Evolutionary conservation across 768 basidiomycete genomes (phyloP).

Genomic region (Panaeolus papilionaceus): DNA sequence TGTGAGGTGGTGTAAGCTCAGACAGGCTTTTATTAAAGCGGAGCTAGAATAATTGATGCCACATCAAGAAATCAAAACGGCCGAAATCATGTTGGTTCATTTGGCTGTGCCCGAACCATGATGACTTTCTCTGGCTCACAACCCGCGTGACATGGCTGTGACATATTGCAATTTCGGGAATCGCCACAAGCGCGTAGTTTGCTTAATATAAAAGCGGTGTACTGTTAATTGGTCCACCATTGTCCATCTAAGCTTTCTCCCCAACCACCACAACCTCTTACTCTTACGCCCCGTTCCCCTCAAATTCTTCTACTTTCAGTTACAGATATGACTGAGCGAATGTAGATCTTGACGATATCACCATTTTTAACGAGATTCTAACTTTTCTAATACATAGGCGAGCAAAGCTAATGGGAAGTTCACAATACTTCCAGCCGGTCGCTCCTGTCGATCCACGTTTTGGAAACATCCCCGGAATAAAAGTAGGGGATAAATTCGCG

Average conservation of each 20-base stretch:
- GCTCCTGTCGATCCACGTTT: conserved; percentile 29
- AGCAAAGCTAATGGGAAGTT: conserved; percentile 27
- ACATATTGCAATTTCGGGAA: background rate
- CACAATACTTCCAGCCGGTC: conserved; percentile 27
- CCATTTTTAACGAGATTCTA: background rate
- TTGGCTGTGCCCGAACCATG: background rate
- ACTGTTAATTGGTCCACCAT: background rate
- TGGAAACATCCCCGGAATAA: conserved; percentile 28
- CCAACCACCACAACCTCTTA: background rate
- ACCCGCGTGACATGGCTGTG: background rate
- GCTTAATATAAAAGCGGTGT: background rate
- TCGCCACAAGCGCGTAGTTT: background rate
- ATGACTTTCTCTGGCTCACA: background rate
- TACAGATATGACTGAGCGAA: conserved; percentile 29
- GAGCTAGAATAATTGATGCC: background rate
- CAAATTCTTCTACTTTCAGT: too few relatives aligned
- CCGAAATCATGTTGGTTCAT: background rate
- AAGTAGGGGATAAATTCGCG: conserved; percentile 30
- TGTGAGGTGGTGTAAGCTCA: too few relatives aligned
- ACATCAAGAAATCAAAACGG: background rate
- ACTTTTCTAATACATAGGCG: conserved; percentile 25
- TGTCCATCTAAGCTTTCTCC: background rate
- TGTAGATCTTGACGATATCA: conserved; percentile 24
- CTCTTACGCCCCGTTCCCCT: background rate
- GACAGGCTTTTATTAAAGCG: background rate